Percentiles rank a stretch among this genome's conserved stretches.
These are phyloP conservation scores for Pythium coloratum DNA, from an alignment of 352 stramenopile genomes.

Conservation along the genomic window DNA sequence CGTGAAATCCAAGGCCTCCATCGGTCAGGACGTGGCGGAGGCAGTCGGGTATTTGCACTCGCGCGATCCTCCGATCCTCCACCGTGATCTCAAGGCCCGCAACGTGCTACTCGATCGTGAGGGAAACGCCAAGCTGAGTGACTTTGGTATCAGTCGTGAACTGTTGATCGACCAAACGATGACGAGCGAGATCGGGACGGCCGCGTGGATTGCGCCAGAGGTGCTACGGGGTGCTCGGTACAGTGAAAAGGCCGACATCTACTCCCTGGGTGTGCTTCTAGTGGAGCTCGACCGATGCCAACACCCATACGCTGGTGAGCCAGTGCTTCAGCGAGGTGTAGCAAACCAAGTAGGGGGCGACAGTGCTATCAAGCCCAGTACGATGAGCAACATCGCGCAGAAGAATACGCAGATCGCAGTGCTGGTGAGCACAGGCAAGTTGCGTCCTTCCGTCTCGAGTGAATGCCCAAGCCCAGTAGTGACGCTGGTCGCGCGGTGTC, in stretches of 20 bases:
- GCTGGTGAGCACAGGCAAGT: background rate
- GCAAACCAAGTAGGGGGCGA: no score
- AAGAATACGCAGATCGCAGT: slow-evolving; percentile 3
- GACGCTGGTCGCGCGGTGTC: background rate
- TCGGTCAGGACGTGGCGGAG: slow-evolving; percentile 17
- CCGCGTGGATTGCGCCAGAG: slow-evolving; percentile 29
- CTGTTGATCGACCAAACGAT: slow-evolving; percentile 17
- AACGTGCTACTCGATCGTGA: slow-evolving; percentile 19
- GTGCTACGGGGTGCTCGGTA: slow-evolving; percentile 29
- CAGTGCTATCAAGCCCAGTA: background rate
- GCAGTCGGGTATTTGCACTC: slow-evolving; percentile 24
- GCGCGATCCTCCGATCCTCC: slow-evolving; percentile 14
- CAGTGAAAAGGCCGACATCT: slow-evolving; percentile 31
- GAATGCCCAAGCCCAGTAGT: background rate
- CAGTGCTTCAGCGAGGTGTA: background rate
- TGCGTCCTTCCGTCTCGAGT: background rate
- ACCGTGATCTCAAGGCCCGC: slow-evolving; percentile 21
- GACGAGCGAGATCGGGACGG: slow-evolving; percentile 27
- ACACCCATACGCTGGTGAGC: slow-evolving; percentile 7
- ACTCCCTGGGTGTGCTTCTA: slow-evolving; percentile 29
- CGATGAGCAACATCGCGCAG: background rate
- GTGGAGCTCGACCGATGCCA: slow-evolving; percentile 26
- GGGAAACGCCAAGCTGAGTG: slow-evolving; percentile 8
- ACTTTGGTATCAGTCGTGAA: slow-evolving; percentile 22
- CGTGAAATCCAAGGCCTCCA: background rate